phyloP scores from a whole-genome alignment of 75 land plant species.

The Cupressus sempervirens region DNA sequence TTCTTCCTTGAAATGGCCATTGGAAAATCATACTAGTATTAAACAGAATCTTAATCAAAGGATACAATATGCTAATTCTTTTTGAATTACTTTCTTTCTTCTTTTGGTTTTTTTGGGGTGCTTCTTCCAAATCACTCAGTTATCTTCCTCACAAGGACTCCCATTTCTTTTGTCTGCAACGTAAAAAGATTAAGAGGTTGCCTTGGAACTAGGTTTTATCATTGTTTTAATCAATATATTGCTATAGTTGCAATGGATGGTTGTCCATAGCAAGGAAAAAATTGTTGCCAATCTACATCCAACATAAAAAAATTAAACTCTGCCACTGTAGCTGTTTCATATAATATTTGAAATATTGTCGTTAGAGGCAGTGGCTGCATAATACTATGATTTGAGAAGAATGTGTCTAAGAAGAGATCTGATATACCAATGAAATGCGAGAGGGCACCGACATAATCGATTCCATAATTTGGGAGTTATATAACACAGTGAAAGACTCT shows the following conservation, averaged over 20 bases:
- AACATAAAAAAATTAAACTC: neutral
- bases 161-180: neutral
- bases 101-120: too few species aligned
- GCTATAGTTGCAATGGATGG: neutral
- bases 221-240: neutral
- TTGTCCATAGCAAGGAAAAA: neutral
- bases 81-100: neutral
- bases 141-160: neutral
- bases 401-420: neutral
- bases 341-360: neutral
- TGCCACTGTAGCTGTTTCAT: neutral
- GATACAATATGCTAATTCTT: neutral
- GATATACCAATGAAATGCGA: neutral
- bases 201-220: neutral
- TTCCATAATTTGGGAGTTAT: neutral
- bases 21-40: too few species aligned
- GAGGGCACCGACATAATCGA: neutral
- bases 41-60: too few species aligned
- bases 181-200: neutral
- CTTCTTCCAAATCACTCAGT: neutral
- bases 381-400: neutral
- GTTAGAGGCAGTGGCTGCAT: neutral
- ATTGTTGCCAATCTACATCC: neutral
- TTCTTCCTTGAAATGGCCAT: neutral
- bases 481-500: neutral